Conservation (phyloP, 345 rosid species). For the Brassica rapa region DNA sequence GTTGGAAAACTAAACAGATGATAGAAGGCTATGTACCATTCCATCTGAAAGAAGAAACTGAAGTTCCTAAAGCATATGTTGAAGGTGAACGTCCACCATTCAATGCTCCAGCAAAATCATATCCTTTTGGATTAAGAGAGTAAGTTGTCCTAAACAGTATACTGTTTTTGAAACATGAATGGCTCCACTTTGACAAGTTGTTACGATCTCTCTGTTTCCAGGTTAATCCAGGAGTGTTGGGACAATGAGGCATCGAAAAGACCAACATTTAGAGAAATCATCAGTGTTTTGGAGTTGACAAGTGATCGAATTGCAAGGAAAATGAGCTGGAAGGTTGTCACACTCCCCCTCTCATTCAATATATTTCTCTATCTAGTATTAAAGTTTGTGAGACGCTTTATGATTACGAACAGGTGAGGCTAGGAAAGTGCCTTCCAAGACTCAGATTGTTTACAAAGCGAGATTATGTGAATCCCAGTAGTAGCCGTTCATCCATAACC, state of each 20-base stretch:
- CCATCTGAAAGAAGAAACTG: conserved; percentile 53
- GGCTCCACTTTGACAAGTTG: neutral
- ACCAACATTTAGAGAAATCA: conserved; percentile 70
- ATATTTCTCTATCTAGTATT: no score
- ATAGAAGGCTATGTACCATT: conserved; percentile 83
- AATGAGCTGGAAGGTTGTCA: conserved; percentile 59
- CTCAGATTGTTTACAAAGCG: conserved; percentile 48
- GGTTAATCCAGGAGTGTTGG: conserved; percentile 82
- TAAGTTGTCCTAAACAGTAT: conserved; percentile 30
- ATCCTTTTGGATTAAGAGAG: conserved; percentile 66
- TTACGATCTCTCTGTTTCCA: conserved; percentile 24
- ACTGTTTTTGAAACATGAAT: neutral
- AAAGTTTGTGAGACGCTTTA: neutral
- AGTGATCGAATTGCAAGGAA: conserved; percentile 46
- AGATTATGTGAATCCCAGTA: conserved; percentile 55
- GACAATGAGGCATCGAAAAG: conserved; percentile 60
- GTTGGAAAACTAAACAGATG: conserved; percentile 53
- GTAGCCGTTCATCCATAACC: conserved; percentile 50
- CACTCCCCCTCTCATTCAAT: neutral
- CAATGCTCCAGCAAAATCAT: conserved; percentile 57
- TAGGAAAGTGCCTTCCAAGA: conserved; percentile 53
- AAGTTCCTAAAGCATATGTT: conserved; percentile 72
- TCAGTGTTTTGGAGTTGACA: conserved; percentile 52
- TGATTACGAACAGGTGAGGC: conserved; percentile 46
- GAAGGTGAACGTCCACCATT: conserved; percentile 77